Conservation (phyloP, 106 monocot species). For the Acanthochlamys bracteata region DNA sequence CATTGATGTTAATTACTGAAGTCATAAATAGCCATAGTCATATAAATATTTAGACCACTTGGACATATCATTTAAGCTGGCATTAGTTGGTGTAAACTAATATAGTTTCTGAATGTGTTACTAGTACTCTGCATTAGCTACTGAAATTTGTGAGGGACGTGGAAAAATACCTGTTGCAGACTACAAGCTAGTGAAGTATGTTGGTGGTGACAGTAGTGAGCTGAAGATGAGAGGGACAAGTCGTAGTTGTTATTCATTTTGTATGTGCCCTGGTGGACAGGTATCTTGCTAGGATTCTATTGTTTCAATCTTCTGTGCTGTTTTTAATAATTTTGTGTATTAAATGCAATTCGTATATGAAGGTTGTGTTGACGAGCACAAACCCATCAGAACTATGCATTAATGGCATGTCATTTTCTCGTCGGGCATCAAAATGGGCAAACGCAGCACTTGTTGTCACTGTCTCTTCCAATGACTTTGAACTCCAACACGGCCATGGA, state of each 20-base stretch:
- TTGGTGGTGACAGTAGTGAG: constrained; percentile 21
- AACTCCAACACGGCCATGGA: constrained; percentile 32
- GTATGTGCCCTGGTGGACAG: constrained; percentile 99
- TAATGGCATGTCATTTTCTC: constrained; percentile 99
- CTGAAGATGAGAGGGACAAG: constrained; percentile 13
- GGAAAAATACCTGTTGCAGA: constrained; percentile 97
- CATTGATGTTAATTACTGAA: no score
- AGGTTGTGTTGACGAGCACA: constrained; percentile 97
- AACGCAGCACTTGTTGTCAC: constrained; percentile 91
- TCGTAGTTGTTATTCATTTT: constrained; percentile 92
- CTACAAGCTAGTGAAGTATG: constrained; percentile 81
- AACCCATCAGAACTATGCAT: constrained; percentile 77
- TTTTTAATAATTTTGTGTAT: neutral
- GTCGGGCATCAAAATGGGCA: constrained; percentile 93
- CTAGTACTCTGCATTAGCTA: constrained; percentile 75
- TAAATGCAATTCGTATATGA: constrained; percentile 5
- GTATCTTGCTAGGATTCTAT: constrained; percentile 18
- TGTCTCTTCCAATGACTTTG: constrained; percentile 73
- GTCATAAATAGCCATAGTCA: no score
- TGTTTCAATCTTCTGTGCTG: neutral
- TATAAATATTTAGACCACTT: no score
- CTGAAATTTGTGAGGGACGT: constrained; percentile 59
- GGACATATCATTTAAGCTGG: no score
- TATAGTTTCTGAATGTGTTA: no score
- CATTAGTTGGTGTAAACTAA: no score